A percentile compares a stretch with the other conserved stretches of the same genome.
Conservation (phyloP, 306 rosid species). For the Quercus rubra region DNA sequence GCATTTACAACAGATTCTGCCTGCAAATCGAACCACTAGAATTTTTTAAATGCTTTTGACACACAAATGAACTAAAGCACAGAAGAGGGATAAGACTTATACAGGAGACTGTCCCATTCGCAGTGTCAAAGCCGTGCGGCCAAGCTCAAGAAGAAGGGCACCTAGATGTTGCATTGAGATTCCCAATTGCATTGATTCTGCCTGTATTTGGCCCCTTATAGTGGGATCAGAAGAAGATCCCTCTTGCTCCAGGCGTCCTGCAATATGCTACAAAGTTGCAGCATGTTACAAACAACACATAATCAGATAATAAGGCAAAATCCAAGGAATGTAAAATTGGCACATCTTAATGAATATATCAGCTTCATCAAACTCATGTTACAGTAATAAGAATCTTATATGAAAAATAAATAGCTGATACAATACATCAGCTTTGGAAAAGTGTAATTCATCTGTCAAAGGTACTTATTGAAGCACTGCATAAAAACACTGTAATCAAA, state of each 20-base stretch:
- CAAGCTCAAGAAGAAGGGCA: constrained; percentile 90
- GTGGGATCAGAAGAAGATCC: constrained; percentile 53
- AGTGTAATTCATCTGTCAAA: neutral
- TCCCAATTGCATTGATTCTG: constrained; percentile 73
- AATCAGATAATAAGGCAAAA: constrained; percentile 22
- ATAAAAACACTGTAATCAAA: neutral
- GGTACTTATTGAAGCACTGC: neutral
- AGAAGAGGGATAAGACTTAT: constrained; percentile 35
- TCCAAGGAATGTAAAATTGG: constrained; percentile 8
- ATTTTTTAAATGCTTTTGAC: constrained; percentile 9
- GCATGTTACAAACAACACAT: constrained; percentile 39
- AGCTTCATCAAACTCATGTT: neutral
- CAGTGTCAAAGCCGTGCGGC: constrained; percentile 89
- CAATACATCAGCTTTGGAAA: neutral
- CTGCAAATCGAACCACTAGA: constrained; percentile 42
- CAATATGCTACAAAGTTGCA: constrained; percentile 77
- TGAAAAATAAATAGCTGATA: neutral
- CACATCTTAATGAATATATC: constrained; percentile 8
- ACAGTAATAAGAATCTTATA: neutral
- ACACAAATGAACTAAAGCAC: constrained; percentile 18
- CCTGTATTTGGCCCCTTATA: constrained; percentile 69
- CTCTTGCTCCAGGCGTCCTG: constrained; percentile 83
- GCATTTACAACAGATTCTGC: constrained; percentile 77
- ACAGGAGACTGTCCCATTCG: constrained; percentile 89
- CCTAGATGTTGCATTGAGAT: constrained; percentile 91